Conservation (phyloP, 352 stramenopile genomes). For the Pythium insidiosum region DNA sequence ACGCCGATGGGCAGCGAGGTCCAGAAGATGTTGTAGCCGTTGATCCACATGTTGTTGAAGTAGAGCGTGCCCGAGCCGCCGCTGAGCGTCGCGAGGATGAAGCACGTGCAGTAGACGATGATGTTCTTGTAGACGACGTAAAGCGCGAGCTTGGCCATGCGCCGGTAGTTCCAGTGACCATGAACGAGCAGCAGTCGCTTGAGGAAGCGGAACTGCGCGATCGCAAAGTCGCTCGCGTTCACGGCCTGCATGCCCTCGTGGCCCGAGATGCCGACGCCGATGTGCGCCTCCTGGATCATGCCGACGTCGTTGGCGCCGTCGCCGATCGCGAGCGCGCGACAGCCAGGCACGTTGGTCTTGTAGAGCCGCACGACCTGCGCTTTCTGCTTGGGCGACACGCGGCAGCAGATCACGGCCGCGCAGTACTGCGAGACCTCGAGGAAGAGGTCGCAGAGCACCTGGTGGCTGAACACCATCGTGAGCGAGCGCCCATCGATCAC, state of each 20-base stretch:
- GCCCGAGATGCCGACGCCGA: slow-evolving; percentile 97
- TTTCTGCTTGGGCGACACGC: slow-evolving; percentile 90
- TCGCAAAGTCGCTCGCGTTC: slow-evolving; percentile 97
- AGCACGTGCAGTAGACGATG: slow-evolving; percentile 72
- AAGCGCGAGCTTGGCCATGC: slow-evolving; percentile 92
- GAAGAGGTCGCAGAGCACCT: slow-evolving; percentile 66
- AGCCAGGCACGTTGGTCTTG: slow-evolving; percentile 78
- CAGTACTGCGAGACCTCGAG: slow-evolving; percentile 81
- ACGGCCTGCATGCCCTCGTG: slow-evolving; percentile 99
- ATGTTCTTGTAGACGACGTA: slow-evolving; percentile 99
- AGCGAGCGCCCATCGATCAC: slow-evolving; percentile 69
- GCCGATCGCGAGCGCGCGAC: slow-evolving; percentile 93
- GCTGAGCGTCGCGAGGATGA: slow-evolving; percentile 84
- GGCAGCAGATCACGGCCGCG: slow-evolving; percentile 84
- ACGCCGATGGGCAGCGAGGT: slow-evolving; percentile 90
- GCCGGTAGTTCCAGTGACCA: slow-evolving; percentile 97
- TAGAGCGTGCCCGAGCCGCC: slow-evolving; percentile 74
- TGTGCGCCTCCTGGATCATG: slow-evolving; percentile 99
- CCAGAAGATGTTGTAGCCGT: slow-evolving; percentile 96
- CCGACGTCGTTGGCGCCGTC: slow-evolving; percentile 99
- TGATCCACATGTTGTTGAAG: slow-evolving; percentile 89
- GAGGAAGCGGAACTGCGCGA: slow-evolving; percentile 97
- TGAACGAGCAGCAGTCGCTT: slow-evolving; percentile 95
- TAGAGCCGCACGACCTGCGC: slow-evolving; percentile 83
- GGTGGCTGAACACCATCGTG: slow-evolving; percentile 72